These are phyloP conservation scores for Salvia rosmarinus DNA, from an alignment of 257 asterid genomes.

Conservation along the genomic window DNA sequence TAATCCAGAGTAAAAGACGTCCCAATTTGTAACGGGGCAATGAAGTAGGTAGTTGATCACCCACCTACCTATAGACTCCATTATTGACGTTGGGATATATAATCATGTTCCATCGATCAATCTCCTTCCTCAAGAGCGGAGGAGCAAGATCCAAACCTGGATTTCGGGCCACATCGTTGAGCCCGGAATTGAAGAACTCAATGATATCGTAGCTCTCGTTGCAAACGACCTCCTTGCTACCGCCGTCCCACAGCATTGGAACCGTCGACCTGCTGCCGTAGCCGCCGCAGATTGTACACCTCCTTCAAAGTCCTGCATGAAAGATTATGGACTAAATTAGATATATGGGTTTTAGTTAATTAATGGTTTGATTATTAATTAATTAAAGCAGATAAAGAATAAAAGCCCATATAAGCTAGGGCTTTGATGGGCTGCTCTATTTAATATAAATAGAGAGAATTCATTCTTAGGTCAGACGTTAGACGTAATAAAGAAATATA, in stretches of 20 bases:
- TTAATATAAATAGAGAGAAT: too few species aligned
- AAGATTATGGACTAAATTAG: too few species aligned
- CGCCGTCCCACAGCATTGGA: conserved; percentile 92
- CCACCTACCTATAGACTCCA: conserved; percentile 79
- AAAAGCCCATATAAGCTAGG: too few species aligned
- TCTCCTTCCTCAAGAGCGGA: conserved; percentile 47
- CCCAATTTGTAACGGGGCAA: too few species aligned
- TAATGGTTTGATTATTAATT: too few species aligned
- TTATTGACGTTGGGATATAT: conserved; percentile 83
- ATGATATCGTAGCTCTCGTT: conserved; percentile 92
- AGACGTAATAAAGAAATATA: too few species aligned
- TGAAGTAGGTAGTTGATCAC: background rate
- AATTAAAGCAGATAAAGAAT: too few species aligned
- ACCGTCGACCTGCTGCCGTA: conserved; percentile 80
- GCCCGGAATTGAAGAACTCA: conserved; percentile 66
- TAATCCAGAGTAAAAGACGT: too few species aligned
- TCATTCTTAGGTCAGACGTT: too few species aligned
- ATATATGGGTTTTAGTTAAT: too few species aligned
- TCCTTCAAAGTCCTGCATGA: conserved; percentile 67
- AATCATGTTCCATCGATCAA: conserved; percentile 70
- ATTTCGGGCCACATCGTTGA: conserved; percentile 57
- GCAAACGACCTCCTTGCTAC: conserved; percentile 65
- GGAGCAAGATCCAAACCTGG: conserved; percentile 81
- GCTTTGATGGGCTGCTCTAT: too few species aligned
- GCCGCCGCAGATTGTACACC: conserved; percentile 69